These are phyloP conservation scores for Globisporangium middletonii DNA, from an alignment of 352 stramenopile species.

Conservation along the genomic window DNA sequence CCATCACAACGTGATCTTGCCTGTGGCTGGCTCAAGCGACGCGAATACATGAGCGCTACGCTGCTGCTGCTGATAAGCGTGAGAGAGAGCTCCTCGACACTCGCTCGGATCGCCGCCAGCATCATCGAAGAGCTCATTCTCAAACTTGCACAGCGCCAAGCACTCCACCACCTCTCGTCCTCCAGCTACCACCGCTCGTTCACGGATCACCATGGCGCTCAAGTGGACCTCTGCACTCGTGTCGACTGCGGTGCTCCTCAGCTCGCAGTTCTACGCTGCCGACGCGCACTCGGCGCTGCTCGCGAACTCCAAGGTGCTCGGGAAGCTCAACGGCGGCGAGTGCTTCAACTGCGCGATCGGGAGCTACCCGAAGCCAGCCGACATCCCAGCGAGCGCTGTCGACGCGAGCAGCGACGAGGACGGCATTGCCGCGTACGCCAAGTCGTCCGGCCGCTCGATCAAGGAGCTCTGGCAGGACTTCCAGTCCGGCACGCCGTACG, in stretches of 20 bases:
- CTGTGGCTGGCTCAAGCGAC: too few relatives aligned
- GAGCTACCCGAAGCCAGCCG: conserved; percentile 12
- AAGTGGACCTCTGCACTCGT: conserved; percentile 2
- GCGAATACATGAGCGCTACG: too few relatives aligned
- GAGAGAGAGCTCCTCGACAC: not conserved
- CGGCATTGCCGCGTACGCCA: conserved; percentile 15
- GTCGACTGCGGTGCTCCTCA: conserved; percentile 4
- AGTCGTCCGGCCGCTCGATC: conserved; percentile 11
- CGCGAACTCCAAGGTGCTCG: conserved; percentile 18
- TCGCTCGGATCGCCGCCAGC: not conserved
- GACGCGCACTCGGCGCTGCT: conserved; percentile 8
- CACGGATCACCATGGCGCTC: not conserved
- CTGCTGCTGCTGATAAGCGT: too few relatives aligned
- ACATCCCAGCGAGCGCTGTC: conserved; percentile 15
- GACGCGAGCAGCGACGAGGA: conserved; percentile 12
- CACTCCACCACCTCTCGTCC: not conserved
- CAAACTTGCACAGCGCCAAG: not conserved
- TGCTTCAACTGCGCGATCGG: conserved; percentile 23
- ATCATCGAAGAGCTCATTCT: not conserved
- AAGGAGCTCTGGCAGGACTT: conserved; percentile 16
- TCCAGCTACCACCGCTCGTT: not conserved
- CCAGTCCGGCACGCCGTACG: conserved; percentile 15
- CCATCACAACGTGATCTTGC: not conserved
- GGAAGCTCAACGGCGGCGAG: conserved; percentile 19
- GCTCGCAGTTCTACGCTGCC: not conserved